Conservation (phyloP, 306 rosid species). For the barrel medic (Medicago truncatula) region MtrunA17r5.0-ANR NC_053045.1:37661501-37662000, state of each 20-base stretch:
- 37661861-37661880: neutral
- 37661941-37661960: too few relatives aligned
- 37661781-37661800: slow-evolving; percentile 42
- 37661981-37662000: too few relatives aligned
- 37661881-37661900: too few relatives aligned
- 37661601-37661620: slow-evolving; percentile 59
- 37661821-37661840: slow-evolving; percentile 39
- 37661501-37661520: slow-evolving; percentile 70
- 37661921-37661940: too few relatives aligned
- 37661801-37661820: slow-evolving; percentile 32
- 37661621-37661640: slow-evolving; percentile 60
- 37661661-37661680: slow-evolving; percentile 48
- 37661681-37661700: slow-evolving; percentile 55
- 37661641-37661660: slow-evolving; percentile 74
- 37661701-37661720: slow-evolving; percentile 45
- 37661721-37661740: slow-evolving; percentile 34
- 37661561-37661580: slow-evolving; percentile 97
- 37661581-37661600: slow-evolving; percentile 85
- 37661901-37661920: too few relatives aligned
- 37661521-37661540: slow-evolving; percentile 86
- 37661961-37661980: too few relatives aligned
- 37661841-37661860: neutral
- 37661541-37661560: slow-evolving; percentile 83
- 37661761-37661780: slow-evolving; percentile 36
- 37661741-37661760: slow-evolving; percentile 48